These are phyloP conservation scores for Volvariella volvacea DNA, from an alignment of 1,284 basidiomycete genomes.

Conservation along the genomic window DNA sequence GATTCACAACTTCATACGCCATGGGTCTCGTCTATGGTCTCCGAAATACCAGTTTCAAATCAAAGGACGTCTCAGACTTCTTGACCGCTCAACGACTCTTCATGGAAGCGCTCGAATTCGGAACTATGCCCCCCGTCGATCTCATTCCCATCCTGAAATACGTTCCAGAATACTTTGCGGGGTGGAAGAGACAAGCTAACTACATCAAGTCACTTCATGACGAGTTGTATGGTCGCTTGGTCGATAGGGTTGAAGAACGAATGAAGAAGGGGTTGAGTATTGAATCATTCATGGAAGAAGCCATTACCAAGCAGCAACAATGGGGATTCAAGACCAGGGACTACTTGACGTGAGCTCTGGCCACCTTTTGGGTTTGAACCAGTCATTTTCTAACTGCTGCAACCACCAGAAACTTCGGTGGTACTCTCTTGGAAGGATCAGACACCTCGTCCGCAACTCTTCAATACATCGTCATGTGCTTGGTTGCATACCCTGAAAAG, in stretches of 20 bases:
- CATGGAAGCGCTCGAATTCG: constrained; percentile 12
- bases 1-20: constrained; percentile 23
- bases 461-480: constrained; percentile 9
- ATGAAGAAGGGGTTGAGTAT: constrained; percentile 13
- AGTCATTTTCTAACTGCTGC: neutral
- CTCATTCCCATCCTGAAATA: constrained; percentile 19
- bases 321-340: constrained; percentile 10
- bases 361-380: neutral
- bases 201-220: constrained; percentile 15
- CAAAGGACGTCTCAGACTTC: constrained; percentile 9
- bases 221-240: constrained; percentile 15
- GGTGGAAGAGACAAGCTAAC: constrained; percentile 16
- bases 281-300: constrained; percentile 17
- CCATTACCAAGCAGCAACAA: constrained; percentile 7
- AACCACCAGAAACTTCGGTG: constrained; percentile 10
- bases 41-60: constrained; percentile 16
- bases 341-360: constrained; percentile 3
- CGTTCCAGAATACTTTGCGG: constrained; percentile 20
- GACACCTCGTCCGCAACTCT: constrained; percentile 13
- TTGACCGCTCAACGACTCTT: constrained; percentile 11
- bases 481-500: constrained; percentile 3
- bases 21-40: constrained; percentile 26
- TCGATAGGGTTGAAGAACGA: constrained; percentile 14
- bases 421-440: constrained; percentile 13
- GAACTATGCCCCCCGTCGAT: constrained; percentile 22